Evolutionary conservation across 805 yeast genomes (phyloP).

Genomic region (Sugiyamaella mastotermitis): DNA sequence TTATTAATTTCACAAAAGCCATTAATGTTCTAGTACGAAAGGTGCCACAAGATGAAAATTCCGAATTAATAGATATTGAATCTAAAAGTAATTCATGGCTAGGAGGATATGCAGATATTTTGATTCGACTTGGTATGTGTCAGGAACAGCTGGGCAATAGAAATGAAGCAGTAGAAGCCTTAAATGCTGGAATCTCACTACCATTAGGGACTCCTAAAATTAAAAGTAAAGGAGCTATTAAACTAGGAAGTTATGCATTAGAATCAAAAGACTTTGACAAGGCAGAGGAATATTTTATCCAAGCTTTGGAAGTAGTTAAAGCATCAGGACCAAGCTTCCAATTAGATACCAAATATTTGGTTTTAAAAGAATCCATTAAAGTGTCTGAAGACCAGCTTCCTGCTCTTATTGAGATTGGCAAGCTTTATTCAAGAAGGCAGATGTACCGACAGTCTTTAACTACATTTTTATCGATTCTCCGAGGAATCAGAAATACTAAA

Average conservation of each 20-base stretch:
- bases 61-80: too few relatives aligned
- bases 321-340: conserved; percentile 4
- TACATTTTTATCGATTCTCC: conserved; percentile 20
- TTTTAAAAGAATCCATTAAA: conserved; percentile 5
- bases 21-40: conserved; percentile 20
- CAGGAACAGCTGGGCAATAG: conserved; percentile 13
- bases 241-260: conserved; percentile 10
- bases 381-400: conserved; percentile 11
- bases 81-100: conserved; percentile 27
- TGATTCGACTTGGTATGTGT: conserved; percentile 27
- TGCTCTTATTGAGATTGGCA: conserved; percentile 22
- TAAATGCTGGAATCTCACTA: conserved; percentile 23
- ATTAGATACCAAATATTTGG: background rate
- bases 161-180: conserved; percentile 24
- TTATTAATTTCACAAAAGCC: conserved; percentile 19
- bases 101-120: conserved; percentile 29
- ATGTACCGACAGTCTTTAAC: conserved; percentile 21
- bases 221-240: conserved; percentile 21
- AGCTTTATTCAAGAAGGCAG: conserved; percentile 12
- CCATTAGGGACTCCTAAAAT: conserved; percentile 24
- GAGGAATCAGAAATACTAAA: conserved; percentile 14
- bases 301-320: conserved; percentile 6
- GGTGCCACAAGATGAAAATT: conserved; percentile 5
- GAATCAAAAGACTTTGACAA: conserved; percentile 1
- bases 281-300: conserved; percentile 5